Base-by-base conservation (phyloP, 192 early-diverging fungal genomes). In the Entrophospora sp. region DNA sequence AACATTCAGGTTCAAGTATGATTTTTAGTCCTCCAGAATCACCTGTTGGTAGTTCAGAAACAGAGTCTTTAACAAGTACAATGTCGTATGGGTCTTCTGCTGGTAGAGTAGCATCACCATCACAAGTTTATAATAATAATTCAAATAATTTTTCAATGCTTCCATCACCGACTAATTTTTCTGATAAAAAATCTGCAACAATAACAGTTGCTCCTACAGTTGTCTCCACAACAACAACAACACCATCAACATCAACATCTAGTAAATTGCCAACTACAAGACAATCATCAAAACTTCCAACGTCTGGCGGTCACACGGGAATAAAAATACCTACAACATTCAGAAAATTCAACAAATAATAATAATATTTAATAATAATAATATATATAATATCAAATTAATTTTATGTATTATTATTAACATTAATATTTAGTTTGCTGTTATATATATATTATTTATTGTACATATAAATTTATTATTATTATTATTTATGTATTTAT, bases 1-100 rank as follows among this genome's bases (percentile, higher is more conserved):
- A 42, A 3, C 28, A 63, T 34, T 42, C 45, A 24, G 61, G 48
- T 13, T 8, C 51, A 28, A 7, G 24, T 13, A 37, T 59, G 9
- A 46, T 63, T 24, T 63, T 63, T 34, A 31, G 44, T 18, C 61
- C 61, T 24, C 61, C 61, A 32, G 61, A 63, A 49, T 63, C 61
- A 12, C 61, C 61, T 44, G 48, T 44, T 14, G 28, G 25, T 31
- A 44, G 28, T n/a, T 63, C 61, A 6, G 61, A 63, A 48, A 63
- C 61, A 0, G 61, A 63, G 34, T 63, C 61, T 2, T 24, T 63
- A 28, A 63, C 61, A 34, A 63, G 61, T 48, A 48, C 61, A 1
- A 44, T 63, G 16, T 63, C 61, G 7, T 63, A 48, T 20, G 40
- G 61, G 16, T 63, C 61, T 14, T 63, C 61, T 34, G 44, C 61